Percentiles rank a stretch among this genome's conserved stretches.
These are phyloP conservation scores for Trichosporon sp. DNA, from an alignment of 1,284 basidiomycete genomes.

Conservation along the genomic window DNA sequence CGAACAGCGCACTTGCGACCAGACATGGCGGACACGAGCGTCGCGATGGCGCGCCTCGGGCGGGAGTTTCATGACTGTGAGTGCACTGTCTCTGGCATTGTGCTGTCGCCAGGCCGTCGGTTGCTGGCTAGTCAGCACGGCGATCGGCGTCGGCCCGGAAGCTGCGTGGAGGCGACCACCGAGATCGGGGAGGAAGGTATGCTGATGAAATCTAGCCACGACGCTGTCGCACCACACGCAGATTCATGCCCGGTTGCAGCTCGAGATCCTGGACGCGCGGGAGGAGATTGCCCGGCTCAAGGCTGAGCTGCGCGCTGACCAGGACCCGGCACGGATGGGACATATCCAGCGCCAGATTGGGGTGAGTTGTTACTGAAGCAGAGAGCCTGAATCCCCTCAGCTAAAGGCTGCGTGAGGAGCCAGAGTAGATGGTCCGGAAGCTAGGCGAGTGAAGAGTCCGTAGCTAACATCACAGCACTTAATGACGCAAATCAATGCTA, in stretches of 20 bases:
- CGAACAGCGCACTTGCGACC: not conserved
- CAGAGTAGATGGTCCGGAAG: too few relatives aligned
- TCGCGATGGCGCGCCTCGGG: conserved; percentile 17
- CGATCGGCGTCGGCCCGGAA: too few relatives aligned
- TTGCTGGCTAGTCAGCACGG: too few relatives aligned
- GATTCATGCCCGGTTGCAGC: conserved; percentile 38
- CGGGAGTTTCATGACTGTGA: conserved; percentile 18
- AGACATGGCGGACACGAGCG: not conserved
- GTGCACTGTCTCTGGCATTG: not conserved
- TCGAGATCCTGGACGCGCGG: conserved; percentile 42
- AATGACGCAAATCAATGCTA: conserved; percentile 85
- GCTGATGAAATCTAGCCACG: conserved; percentile 22
- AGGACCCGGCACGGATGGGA: conserved; percentile 78
- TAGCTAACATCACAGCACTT: conserved; percentile 60
- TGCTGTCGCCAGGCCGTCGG: too few relatives aligned
- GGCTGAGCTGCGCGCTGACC: conserved; percentile 62
- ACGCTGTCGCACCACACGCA: conserved; percentile 35
- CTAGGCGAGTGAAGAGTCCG: too few relatives aligned
- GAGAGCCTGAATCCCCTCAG: too few relatives aligned
- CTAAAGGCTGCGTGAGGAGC: too few relatives aligned
- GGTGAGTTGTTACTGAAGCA: conserved; percentile 52
- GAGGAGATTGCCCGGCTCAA: conserved; percentile 67
- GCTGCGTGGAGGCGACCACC: too few relatives aligned
- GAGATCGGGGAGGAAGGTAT: too few relatives aligned
- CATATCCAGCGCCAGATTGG: conserved; percentile 88